Base-by-base conservation (phyloP, 2,329 filamentous ascomycete species). In the Lanzia echinophila region DNA sequence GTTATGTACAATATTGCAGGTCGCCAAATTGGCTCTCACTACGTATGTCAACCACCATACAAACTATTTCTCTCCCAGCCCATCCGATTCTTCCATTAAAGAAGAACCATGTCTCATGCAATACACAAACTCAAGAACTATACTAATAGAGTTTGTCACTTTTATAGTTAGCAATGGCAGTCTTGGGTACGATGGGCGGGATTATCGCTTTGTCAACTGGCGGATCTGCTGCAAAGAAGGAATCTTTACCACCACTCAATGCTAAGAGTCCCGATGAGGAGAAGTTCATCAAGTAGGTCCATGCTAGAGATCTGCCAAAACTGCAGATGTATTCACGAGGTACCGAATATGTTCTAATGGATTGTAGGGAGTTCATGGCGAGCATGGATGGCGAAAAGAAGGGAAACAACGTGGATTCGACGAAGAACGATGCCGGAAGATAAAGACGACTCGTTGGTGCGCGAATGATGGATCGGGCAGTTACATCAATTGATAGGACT, bases 251-350 rank as follows among this genome's bases (percentile, higher is more conserved):
- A 59, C 66, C 67, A 15, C 64, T 69, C 56, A 68, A 69, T 54
- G 67, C 67, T n/a, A 47, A 55, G 52, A 68, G 66, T 51, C 61
- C 64, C 19, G 67, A 68, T 34, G 66, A 69, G 63, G 67, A 68
- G 62, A 67, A 55, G 50, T 69, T 67, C 56, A 68, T 69, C 55
- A 67, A 68, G 67, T 68, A 65, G 49, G 66, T 65, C 36, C 33
- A 12, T 3, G 15, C 8, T 13, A 19, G 7, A 22, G 3, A 50
- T 36, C 20, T 20, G 17, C 17, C 17, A 12, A 13, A n/a, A 2
- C n/a, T 11, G 32, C 22, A 32, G 22, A 36, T 31, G 6, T 15
- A 10, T 33, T 28, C 8, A 24, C 19, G 6, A 28, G 5, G 7
- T 13, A 19, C 24, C 34, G 17, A 19, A 46, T 22, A 31, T 31